phyloP scores from a whole-genome alignment of 2,329 filamentous ascomycete genomes.

The Claviceps sp. region DNA sequence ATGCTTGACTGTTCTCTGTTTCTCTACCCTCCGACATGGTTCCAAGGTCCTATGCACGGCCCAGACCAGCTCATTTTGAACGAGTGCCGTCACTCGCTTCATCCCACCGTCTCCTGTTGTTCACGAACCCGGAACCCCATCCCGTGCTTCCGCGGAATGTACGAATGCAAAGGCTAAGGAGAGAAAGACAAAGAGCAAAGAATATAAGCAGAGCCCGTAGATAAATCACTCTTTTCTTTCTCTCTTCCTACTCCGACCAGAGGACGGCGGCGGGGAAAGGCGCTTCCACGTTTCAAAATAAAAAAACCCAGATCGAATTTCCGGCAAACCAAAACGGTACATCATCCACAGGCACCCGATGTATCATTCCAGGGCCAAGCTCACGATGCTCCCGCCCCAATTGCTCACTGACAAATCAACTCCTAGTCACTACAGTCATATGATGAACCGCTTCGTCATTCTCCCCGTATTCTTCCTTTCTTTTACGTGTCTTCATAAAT shows the following conservation, averaged over 20 bases:
- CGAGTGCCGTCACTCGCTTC: slow-evolving; percentile 10
- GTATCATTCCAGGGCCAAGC: slow-evolving; percentile 2
- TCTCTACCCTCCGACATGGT: slow-evolving; percentile 20
- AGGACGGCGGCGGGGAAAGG: background rate
- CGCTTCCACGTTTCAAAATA: background rate
- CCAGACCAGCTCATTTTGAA: slow-evolving; percentile 16
- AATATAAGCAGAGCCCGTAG: background rate
- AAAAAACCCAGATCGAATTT: background rate
- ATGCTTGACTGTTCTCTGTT: slow-evolving; percentile 15
- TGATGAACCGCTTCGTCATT: background rate
- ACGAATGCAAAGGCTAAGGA: background rate
- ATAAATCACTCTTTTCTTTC: background rate
- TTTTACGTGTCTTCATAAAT: slow-evolving; percentile 5
- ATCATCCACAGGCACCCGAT: background rate
- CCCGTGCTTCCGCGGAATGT: background rate
- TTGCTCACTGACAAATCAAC: slow-evolving; percentile 1
- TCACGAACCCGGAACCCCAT: slow-evolving; percentile 13
- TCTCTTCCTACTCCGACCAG: background rate
- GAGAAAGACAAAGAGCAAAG: background rate
- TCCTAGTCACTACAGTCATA: slow-evolving; percentile 3
- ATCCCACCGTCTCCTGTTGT: slow-evolving; percentile 12
- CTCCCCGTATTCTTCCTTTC: background rate
- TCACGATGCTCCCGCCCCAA: background rate
- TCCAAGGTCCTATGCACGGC: slow-evolving; percentile 20
- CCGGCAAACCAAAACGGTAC: background rate